Percentiles rank a stretch among this genome's conserved stretches.
Evolutionary conservation across 1,284 basidiomycete species (phyloP).

Genomic region (Pholiota adiposa): DNA sequence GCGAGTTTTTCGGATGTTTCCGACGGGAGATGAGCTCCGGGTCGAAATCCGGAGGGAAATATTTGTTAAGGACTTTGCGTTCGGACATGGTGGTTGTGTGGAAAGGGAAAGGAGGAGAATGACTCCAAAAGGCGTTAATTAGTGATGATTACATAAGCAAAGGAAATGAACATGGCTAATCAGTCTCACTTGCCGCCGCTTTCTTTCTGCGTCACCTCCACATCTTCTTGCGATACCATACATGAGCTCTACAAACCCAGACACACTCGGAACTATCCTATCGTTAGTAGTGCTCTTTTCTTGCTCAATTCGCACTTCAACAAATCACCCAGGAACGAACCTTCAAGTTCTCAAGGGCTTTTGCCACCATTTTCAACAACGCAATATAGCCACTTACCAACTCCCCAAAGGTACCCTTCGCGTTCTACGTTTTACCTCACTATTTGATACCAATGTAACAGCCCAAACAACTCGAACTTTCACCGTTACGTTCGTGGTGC

Average conservation of each 20-base stretch:
- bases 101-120: slow-evolving; percentile 2
- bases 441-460: slow-evolving; percentile 27
- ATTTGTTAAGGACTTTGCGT: slow-evolving; percentile 92
- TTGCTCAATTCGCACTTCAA: neutral
- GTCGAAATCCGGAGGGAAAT: slow-evolving; percentile 96
- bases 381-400: slow-evolving; percentile 56
- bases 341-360: slow-evolving; percentile 22
- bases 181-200: slow-evolving; percentile 18
- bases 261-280: slow-evolving; percentile 4
- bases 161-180: slow-evolving; percentile 27
- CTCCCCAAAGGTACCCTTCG: slow-evolving; percentile 57
- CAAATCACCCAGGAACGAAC: slow-evolving; percentile 16
- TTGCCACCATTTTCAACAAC: slow-evolving; percentile 33
- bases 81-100: slow-evolving; percentile 74
- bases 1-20: slow-evolving; percentile 88
- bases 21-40: slow-evolving; percentile 94
- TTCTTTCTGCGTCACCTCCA: neutral
- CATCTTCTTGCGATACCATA: slow-evolving; percentile 8
- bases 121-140: slow-evolving; percentile 17
- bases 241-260: neutral
- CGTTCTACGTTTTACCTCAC: slow-evolving; percentile 12
- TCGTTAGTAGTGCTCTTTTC: slow-evolving; percentile 9
- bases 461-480: slow-evolving; percentile 54
- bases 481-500: slow-evolving; percentile 46
- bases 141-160: slow-evolving; percentile 24